Base-by-base conservation (phyloP, 2,329 filamentous ascomycete species). In the Neoarthrinium moseri region DNA sequence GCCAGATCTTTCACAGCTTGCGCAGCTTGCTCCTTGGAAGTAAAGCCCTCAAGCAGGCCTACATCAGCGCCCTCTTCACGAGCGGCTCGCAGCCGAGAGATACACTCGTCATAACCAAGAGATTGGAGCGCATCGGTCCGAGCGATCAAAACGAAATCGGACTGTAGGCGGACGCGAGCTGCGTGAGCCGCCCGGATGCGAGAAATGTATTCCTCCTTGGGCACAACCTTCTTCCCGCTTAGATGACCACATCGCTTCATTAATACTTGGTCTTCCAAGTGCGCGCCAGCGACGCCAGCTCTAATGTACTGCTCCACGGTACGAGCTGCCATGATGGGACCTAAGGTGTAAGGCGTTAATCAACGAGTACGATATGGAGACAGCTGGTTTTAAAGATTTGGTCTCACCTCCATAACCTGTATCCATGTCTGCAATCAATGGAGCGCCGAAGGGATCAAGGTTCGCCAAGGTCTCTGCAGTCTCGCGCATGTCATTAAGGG, bases 201-300 rank as follows among this genome's bases (percentile, higher is more conserved):
- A n/a, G 69, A 62, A n/a, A 72, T 58, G 52, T 73, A 85, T 17
- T 73, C 72, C 1, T 75, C 71, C 0, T 59, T 49, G 2, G 65
- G 57, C 7, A 86, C 83, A 11, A 86, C 65, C 46, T 78, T 69
- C 62, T 87, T 87, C 44, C 80, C 80, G 1, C 64, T 62, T 1
- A 87, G 68, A 57, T 87, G 83, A 1, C 83, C 83, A 59, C 83
- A 87, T 8, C 82, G 77, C 66, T 87, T 87, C 35, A 73, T 78
- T 34, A 75, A 67, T 15, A 85, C 55, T 45, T 62, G 58, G 48
- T 63, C 59, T 48, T 63, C 60, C 4, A 67, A 52, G 45, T 67
- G 63, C 10, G 61, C 57, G 17, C 60, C 63, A 2, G 63, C 64
- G 12, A 84, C 74, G 6, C 79, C 78, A 4, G 76, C 69, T 33